Base-by-base conservation (phyloP, 495 filamentous ascomycete genomes). In the Aspergillus nanangensis region DNA sequence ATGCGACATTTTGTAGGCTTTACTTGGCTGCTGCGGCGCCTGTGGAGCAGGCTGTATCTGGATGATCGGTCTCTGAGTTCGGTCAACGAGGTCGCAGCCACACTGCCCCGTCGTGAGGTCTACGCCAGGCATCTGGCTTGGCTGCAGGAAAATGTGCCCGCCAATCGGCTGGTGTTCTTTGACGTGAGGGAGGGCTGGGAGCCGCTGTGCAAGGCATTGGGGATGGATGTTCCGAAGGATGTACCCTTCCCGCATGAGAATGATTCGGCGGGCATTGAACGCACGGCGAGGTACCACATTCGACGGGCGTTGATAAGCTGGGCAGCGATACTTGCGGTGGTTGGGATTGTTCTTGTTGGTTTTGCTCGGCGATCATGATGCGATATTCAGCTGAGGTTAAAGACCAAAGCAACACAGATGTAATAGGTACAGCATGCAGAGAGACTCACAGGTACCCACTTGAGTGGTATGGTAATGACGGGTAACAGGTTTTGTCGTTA, bases 121-220 rank as follows among this genome's bases (percentile, higher is more conserved):
- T 50, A 36, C 21, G 24, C n/a, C 20, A 15, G 42, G 3, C 65
- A 71, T 52, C 52, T 65, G 35, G 55, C 52, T 2, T 60, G 62
- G 50, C 44, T 77, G 19, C 57, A 66, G 43, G 52, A 60, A 8
- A 44, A 70, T 20, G 67, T 75, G 0, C 72, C 74, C 1, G 62
- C 62, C 15, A 68, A 71, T 3, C 57, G 64, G 13, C 41, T 80
- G 53, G 55, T 80, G 33, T 66, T 77, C 40, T 73, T 67, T 52
- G 53, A 70, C 24, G 60, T 76, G 2, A 62, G 55, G 41, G 69
- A 74, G 32, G 76, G 76, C 1, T 80, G 76, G 74, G 69, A 48
- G 46, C 74, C 75, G 4, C 49, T 79, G 29, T 78, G 76, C 50
- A 47, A 59, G 41, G 75, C 76, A 39, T 50, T 79, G 7, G 71